Evolutionary conservation across 1,139 yeast species (phyloP).

Genomic region (Lodderomyces parapsilosis): DNA sequence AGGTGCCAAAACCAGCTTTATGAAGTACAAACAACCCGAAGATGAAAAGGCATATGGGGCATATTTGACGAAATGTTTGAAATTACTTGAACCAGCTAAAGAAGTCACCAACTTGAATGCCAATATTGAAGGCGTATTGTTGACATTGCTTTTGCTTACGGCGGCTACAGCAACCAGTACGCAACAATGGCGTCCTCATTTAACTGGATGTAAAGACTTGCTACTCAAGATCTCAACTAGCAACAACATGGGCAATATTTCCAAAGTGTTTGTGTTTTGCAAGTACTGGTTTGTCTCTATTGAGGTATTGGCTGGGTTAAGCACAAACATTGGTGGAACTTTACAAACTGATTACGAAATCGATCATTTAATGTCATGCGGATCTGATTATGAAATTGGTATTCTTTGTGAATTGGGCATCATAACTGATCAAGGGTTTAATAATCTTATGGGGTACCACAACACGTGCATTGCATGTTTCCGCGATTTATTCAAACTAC

Average conservation of each 20-base stretch:
- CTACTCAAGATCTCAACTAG: slow-evolving; percentile 18
- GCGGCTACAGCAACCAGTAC: slow-evolving; percentile 61
- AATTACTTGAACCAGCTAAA: slow-evolving; percentile 41
- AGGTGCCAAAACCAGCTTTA: slow-evolving; percentile 51
- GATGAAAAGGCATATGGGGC: slow-evolving; percentile 51
- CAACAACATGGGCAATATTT: slow-evolving; percentile 13
- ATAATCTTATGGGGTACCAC: slow-evolving; percentile 54
- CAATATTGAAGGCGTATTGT: slow-evolving; percentile 58
- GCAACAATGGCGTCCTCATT: slow-evolving; percentile 68
- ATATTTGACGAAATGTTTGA: slow-evolving; percentile 56
- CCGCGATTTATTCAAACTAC: slow-evolving; percentile 48
- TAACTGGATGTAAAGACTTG: slow-evolving; percentile 64
- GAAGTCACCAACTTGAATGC: slow-evolving; percentile 28
- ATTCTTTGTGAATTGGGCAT: slow-evolving; percentile 31
- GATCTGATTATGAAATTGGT: slow-evolving; percentile 38
- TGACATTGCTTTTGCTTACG: slow-evolving; percentile 60
- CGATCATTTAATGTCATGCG: slow-evolving; percentile 42
- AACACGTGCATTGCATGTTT: slow-evolving; percentile 45
- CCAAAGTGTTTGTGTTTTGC: slow-evolving; percentile 51
- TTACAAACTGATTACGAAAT: slow-evolving; percentile 47
- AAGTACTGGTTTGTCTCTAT: slow-evolving; percentile 62
- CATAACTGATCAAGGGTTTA: slow-evolving; percentile 46
- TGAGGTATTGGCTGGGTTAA: slow-evolving; percentile 62
- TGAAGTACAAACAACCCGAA: slow-evolving; percentile 31
- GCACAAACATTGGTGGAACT: slow-evolving; percentile 64